A percentile compares a stretch with the other conserved stretches of the same genome.
Evolutionary conservation across 2,329 filamentous ascomycete genomes (phyloP).

Genomic region (Sphaerulina populicola): DNA sequence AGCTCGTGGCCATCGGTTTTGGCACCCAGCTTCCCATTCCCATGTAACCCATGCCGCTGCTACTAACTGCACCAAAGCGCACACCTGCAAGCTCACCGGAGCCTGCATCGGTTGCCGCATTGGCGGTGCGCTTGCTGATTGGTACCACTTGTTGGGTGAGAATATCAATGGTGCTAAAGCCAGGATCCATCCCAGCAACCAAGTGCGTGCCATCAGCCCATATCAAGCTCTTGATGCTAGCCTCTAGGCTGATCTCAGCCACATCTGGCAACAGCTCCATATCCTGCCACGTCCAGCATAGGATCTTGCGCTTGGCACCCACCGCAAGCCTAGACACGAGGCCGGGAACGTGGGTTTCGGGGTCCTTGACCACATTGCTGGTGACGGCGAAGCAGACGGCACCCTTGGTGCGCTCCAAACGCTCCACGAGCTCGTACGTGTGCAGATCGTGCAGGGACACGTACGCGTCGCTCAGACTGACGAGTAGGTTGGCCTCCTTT

Average conservation of each 20-base stretch:
- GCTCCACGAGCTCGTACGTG: constrained; percentile 73
- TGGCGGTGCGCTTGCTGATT: constrained; percentile 47
- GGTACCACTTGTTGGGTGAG: constrained; percentile 65
- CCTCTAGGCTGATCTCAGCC: constrained; percentile 68
- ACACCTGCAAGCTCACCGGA: constrained; percentile 55
- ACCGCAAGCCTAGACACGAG: constrained; percentile 89
- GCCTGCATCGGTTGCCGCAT: constrained; percentile 21
- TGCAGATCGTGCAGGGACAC: constrained; percentile 85
- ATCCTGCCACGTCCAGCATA: constrained; percentile 94
- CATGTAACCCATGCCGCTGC: constrained; percentile 92
- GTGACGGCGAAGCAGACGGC: constrained; percentile 87
- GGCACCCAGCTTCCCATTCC: constrained; percentile 86
- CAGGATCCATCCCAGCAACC: constrained; percentile 82
- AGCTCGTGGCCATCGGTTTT: constrained; percentile 74
- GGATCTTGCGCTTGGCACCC: constrained; percentile 78
- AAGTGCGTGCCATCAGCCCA: constrained; percentile 85
- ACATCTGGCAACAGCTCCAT: constrained; percentile 73
- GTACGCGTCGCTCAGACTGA: constrained; percentile 83
- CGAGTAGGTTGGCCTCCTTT: constrained; percentile 84
- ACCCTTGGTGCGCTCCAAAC: constrained; percentile 73
- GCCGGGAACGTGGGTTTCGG: constrained; percentile 75
- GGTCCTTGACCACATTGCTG: constrained; percentile 88
- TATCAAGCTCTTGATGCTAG: constrained; percentile 77
- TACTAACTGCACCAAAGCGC: constrained; percentile 73
- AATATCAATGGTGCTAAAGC: constrained; percentile 83